These are phyloP conservation scores for Bretschneidera sinensis DNA, from an alignment of 345 rosid genomes.

Conservation along the genomic window DNA sequence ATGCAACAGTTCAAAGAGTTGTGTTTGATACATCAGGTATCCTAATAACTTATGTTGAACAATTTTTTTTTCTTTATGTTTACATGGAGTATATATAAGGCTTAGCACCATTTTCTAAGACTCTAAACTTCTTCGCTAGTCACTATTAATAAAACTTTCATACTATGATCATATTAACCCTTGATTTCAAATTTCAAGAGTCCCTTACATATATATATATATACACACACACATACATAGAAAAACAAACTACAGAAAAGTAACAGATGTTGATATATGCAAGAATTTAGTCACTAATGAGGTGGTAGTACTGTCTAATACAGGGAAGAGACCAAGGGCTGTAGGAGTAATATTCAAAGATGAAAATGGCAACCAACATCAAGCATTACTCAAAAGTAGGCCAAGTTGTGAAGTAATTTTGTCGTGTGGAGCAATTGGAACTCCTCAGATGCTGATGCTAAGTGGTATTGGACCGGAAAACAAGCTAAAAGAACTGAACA, in stretches of 20 bases:
- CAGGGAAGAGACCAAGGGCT: conserved; percentile 66
- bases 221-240: no score
- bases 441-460: conserved; percentile 81
- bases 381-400: conserved; percentile 45
- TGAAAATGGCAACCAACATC: conserved; percentile 71
- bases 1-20: conserved; percentile 74
- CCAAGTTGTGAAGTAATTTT: conserved; percentile 69
- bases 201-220: no score
- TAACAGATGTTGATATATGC: neutral
- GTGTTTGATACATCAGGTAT: conserved; percentile 65
- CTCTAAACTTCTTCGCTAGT: no score
- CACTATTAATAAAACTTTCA: no score
- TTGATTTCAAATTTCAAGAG: no score
- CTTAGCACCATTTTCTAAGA: neutral
- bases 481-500: conserved; percentile 57
- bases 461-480: conserved; percentile 87
- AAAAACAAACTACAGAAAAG: neutral
- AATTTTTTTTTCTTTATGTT: no score
- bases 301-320: neutral
- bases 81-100: no score
- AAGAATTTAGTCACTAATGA: neutral
- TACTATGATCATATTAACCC: no score
- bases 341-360: conserved; percentile 80
- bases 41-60: neutral
- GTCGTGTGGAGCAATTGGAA: conserved; percentile 85